A percentile compares a stretch with the other conserved stretches of the same genome.
Evolutionary conservation across 768 basidiomycete genomes (phyloP).

Genomic region (Trichaptum fuscoviolaceum): DNA sequence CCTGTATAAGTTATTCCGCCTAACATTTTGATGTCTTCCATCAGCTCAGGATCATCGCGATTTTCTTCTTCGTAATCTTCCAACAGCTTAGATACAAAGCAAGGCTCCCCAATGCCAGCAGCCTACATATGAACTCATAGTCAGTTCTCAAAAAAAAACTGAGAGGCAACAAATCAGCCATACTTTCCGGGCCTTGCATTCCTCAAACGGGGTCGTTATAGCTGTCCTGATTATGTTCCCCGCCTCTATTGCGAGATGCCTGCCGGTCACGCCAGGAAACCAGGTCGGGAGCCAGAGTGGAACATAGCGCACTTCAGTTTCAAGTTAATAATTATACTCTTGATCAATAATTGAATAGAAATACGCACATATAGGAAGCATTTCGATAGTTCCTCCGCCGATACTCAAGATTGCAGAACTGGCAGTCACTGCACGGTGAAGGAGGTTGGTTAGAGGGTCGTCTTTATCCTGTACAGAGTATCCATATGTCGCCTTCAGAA

Average conservation of each 20-base stretch:
- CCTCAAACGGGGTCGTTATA: neutral
- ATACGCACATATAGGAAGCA: slow-evolving; percentile 27
- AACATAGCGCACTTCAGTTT: neutral
- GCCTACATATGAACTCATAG: neutral
- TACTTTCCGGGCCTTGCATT: neutral
- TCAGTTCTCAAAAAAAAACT: too few species aligned
- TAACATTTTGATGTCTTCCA: neutral
- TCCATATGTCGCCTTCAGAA: slow-evolving; percentile 29
- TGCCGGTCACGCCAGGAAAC: neutral
- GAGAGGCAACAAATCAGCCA: neutral
- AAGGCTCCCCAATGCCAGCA: neutral
- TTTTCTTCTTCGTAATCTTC: neutral
- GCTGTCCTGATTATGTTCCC: neutral
- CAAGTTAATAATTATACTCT: neutral
- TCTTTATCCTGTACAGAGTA: slow-evolving; percentile 23
- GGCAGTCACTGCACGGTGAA: slow-evolving; percentile 21
- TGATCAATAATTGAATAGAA: neutral
- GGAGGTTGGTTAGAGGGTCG: slow-evolving; percentile 24
- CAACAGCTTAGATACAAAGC: neutral
- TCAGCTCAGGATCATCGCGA: neutral
- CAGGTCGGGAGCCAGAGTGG: neutral
- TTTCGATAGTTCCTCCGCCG: slow-evolving; percentile 27
- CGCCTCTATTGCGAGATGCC: neutral
- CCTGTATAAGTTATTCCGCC: neutral
- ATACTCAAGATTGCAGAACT: slow-evolving; percentile 17